Evolutionary conservation across 306 rosid species (phyloP), one percentile per base, ranked within the genome.

Genomic region (Sechiopsis laciniata): DNA sequence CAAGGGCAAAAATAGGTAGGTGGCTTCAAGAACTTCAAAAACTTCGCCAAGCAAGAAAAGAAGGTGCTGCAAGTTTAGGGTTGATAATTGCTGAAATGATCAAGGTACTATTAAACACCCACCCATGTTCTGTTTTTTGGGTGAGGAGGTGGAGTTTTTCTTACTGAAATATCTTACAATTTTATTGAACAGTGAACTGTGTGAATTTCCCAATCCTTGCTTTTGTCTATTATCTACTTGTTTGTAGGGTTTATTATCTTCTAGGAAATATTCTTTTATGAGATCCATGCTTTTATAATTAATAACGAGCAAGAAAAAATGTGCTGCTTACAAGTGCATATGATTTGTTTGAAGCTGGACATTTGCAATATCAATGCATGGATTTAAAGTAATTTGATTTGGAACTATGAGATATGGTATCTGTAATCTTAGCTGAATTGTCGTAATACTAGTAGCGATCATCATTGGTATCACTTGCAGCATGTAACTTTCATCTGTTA

Each of bases 21-120:
- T 94, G 97, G 97, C 98, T 94, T 78, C 98, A 94, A 85, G 97
- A 94, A 83, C 98, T 94, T 80, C 92, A 90, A 80, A 90, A 87
- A 76, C 97, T 94, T 78, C 83, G 98, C 75, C 98, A 94, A 79
- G 98, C 97, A 73, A 90, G 98, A 84, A 94, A 94, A 89, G 98
- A 94, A 89, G 98, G 98, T 68, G 96, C 97, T 77, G 81, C 92
- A 32, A 94, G 96, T 78, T 87, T 94, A 52, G 98, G 95, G 77
- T 79, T 90, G 76, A 90, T 90, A 78, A 84, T 84, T 80, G 86
- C 96, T 70, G 98, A 94, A 82, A 94, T 94, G 85, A 89, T 94
- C 75, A 94, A 89, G 98, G 98, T 94, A 89, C 26, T 77, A 11
- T 26, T 71, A 48, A 56, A 54, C 55, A 13, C 66, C 11, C 20